phyloP scores from a whole-genome alignment of 805 yeast genomes.

The Nakazawaea peltata region DNA sequence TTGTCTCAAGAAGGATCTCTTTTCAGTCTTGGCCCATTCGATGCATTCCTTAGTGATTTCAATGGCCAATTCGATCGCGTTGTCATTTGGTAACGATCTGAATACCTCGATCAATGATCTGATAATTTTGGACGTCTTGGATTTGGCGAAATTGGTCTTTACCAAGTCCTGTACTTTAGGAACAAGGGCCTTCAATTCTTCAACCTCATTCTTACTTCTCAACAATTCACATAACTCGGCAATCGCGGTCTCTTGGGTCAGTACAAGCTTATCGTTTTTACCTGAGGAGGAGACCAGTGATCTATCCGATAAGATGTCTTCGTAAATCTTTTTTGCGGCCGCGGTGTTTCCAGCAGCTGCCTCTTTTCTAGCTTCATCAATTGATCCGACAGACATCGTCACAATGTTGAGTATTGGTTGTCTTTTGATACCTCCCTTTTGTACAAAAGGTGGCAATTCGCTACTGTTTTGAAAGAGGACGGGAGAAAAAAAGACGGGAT shows the following conservation, averaged over 20 bases:
- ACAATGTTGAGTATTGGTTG: too few relatives aligned
- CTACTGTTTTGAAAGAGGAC: too few relatives aligned
- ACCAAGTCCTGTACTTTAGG: slow-evolving; percentile 62
- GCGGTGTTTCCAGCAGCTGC: slow-evolving; percentile 37
- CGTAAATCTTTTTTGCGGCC: slow-evolving; percentile 55
- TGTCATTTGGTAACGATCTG: slow-evolving; percentile 44
- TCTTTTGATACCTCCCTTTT: too few relatives aligned
- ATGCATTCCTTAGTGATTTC: slow-evolving; percentile 69
- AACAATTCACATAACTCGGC: slow-evolving; percentile 71
- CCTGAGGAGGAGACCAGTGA: too few relatives aligned
- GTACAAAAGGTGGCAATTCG: slow-evolving; percentile 8
- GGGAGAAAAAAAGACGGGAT: too few relatives aligned
- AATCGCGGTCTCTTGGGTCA: slow-evolving; percentile 61
- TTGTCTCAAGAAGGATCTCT: slow-evolving; percentile 84
- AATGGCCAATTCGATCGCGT: slow-evolving; percentile 57
- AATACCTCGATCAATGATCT: slow-evolving; percentile 73
- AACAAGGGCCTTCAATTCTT: slow-evolving; percentile 53
- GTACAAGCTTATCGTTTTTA: slow-evolving; percentile 32
- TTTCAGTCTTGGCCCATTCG: slow-evolving; percentile 79
- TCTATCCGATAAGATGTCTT: slow-evolving; percentile 34
- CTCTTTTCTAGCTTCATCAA: slow-evolving; percentile 58
- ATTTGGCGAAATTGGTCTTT: slow-evolving; percentile 69
- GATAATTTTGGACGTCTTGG: slow-evolving; percentile 89
- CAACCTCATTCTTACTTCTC: slow-evolving; percentile 36
- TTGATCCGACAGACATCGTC: slow-evolving; percentile 22